Evolutionary conservation across 371 early-diverging fungal genomes (phyloP).

Genomic region (Chytridiales sp.): DNA sequence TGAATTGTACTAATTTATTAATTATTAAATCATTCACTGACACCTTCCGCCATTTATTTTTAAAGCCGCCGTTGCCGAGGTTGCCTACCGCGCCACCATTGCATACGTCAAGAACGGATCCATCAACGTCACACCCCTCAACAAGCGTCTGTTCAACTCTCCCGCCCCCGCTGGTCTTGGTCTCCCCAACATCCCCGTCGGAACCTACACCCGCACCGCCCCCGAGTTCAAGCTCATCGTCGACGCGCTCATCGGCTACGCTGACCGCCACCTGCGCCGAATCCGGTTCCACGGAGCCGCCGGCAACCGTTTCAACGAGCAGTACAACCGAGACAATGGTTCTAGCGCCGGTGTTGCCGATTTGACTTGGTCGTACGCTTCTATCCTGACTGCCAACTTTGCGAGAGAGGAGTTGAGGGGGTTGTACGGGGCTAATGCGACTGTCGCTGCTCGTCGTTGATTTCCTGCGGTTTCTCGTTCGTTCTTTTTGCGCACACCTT

Average conservation of each 20-base stretch:
- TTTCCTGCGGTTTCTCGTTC: no score
- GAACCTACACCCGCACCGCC: background rate
- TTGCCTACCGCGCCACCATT: constrained; percentile 50
- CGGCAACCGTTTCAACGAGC: constrained; percentile 63
- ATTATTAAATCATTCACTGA: background rate
- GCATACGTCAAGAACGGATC: constrained; percentile 1
- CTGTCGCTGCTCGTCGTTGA: no score
- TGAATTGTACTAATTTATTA: constrained; percentile 61
- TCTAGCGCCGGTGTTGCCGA: constrained; percentile 62
- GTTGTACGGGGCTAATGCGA: no score
- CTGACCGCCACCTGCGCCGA: constrained; percentile 59
- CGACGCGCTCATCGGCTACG: constrained; percentile 23
- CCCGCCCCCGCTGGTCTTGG: constrained; percentile 10
- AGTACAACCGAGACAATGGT: constrained; percentile 63
- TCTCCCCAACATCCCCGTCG: constrained; percentile 24
- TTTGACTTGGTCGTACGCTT: constrained; percentile 77
- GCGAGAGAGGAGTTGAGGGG: constrained; percentile 16
- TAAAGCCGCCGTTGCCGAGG: constrained; percentile 56
- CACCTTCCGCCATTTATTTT: background rate
- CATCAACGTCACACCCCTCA: constrained; percentile 8
- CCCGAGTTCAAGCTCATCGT: constrained; percentile 1
- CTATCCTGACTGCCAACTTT: constrained; percentile 51
- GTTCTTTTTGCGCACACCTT: no score
- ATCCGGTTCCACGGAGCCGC: constrained; percentile 48
- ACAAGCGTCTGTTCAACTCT: constrained; percentile 7